phyloP scores from a whole-genome alignment of 208 protist genomes.

The Acanthamoeba healyi region DNA sequence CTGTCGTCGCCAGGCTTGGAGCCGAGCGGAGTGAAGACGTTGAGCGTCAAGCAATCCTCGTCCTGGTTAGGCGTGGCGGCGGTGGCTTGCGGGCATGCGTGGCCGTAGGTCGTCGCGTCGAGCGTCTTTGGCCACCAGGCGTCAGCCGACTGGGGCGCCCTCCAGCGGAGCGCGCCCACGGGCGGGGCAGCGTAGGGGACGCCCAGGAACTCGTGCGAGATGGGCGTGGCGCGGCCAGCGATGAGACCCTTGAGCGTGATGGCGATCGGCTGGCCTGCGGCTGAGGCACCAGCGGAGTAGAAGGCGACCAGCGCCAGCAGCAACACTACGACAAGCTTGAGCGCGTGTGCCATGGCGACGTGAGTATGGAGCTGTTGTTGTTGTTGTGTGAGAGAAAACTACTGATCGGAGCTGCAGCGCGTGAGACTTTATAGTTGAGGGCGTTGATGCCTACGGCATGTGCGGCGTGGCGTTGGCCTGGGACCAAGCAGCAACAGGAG shows the following conservation, averaged over 20 bases:
- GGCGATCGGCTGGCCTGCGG: not conserved
- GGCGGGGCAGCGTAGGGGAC: not conserved
- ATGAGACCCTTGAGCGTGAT: not conserved
- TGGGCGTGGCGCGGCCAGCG: not conserved
- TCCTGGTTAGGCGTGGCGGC: not conserved
- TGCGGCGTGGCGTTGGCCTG: too few species aligned
- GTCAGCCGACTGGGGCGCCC: not conserved
- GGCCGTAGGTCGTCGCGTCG: not conserved
- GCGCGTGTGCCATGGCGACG: not conserved
- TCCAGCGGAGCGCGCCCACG: not conserved
- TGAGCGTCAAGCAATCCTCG: slow-evolving; percentile 1
- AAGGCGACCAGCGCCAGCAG: not conserved
- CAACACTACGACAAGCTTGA: not conserved
- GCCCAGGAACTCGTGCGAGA: slow-evolving; percentile 17
- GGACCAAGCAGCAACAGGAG: too few species aligned
- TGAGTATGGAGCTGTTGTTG: not conserved
- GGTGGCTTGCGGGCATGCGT: not conserved
- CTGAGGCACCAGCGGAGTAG: too few species aligned
- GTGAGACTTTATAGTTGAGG: too few species aligned
- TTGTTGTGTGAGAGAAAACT: not conserved
- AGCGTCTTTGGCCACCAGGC: not conserved
- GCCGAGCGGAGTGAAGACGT: not conserved
- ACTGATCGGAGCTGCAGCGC: too few species aligned
- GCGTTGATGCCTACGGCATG: too few species aligned
- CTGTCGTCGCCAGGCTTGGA: not conserved